Evolutionary conservation across 441 rosid species (phyloP), one percentile per base, ranked within the genome.

Genomic region (Lepidium campestre): DNA sequence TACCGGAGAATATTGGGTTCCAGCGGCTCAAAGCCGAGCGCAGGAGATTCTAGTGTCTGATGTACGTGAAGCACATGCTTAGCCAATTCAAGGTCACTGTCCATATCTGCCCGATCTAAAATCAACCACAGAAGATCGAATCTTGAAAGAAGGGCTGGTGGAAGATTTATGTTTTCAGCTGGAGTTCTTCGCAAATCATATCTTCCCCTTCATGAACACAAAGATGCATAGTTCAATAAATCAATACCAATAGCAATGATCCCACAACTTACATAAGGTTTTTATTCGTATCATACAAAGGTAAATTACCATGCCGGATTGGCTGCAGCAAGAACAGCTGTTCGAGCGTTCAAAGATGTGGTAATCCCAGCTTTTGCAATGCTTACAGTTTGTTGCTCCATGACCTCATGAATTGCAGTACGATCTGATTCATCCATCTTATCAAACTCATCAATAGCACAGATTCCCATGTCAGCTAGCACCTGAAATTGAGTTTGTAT

Each of bases 381-480:
- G 86, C 99, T 95, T 41, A 95, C 99, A 61, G 99, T 92, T 81
- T 95, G 99, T 85, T 92, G 98, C 82, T 90, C 98, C 98, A 92
- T 95, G 57, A 95, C 99, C 77, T 95, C 99, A 70, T 95, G 99
- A 68, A 95, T 95, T 20, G 99, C 95, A 37, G 99, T 95, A 56
- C 99, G 94, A 81, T 95, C 99, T 20, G 89, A 92, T 78, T 95
- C 99, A 67, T 95, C 99, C 98, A 95, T 95, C 87, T 95, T 95
- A 79, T 95, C 98, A 75, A 95, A 95, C 79, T 95, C 99, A 77
- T 95, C 98, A 76, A 95, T 95, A 67, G 99, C 99, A 78, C 99
- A 95, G 36, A 95, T 95, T 57, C 99, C 98, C 99, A 92, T 95
- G 77, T 95, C 99, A 37, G 98, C 99, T 62, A 95, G 84, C 44